Percentiles rank a stretch among this genome's conserved stretches.
These are phyloP conservation scores for Fusarium kyushuense DNA, from an alignment of 2,329 filamentous ascomycete genomes.

Conservation along the genomic window DNA sequence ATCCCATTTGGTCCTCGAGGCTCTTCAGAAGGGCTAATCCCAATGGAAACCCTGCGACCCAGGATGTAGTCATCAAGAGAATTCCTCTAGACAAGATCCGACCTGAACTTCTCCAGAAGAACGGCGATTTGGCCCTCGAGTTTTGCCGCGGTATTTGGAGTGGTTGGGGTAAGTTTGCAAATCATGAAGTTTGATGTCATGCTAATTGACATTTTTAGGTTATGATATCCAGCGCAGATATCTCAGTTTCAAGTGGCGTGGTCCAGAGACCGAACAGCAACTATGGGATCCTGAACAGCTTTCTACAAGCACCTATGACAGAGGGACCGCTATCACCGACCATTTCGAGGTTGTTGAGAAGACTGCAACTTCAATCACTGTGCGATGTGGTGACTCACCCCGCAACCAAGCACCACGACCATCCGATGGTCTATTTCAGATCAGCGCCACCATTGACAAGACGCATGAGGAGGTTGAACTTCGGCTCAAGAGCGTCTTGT, in stretches of 20 bases:
- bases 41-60: slow-evolving; percentile 69
- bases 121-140: slow-evolving; percentile 68
- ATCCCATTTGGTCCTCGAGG: slow-evolving; percentile 70
- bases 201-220: slow-evolving; percentile 52
- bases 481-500: slow-evolving; percentile 72
- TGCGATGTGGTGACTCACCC: slow-evolving; percentile 75
- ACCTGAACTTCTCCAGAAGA: slow-evolving; percentile 72
- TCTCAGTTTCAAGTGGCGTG: slow-evolving; percentile 69
- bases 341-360: slow-evolving; percentile 79
- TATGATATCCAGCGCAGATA: slow-evolving; percentile 70
- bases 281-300: slow-evolving; percentile 72
- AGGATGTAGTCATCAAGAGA: slow-evolving; percentile 73
- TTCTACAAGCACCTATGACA: slow-evolving; percentile 66
- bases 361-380: slow-evolving; percentile 68
- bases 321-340: slow-evolving; percentile 74
- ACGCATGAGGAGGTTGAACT: slow-evolving; percentile 71
- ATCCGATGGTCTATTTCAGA: slow-evolving; percentile 75
- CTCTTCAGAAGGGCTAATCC: slow-evolving; percentile 72
- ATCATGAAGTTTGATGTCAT: background rate
- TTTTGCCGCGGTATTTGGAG: slow-evolving; percentile 77
- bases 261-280: slow-evolving; percentile 69
- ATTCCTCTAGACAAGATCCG: slow-evolving; percentile 73
- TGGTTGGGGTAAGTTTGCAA: slow-evolving; percentile 64
- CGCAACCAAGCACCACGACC: slow-evolving; percentile 66
- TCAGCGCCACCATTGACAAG: slow-evolving; percentile 70